Conservation (phyloP, 805 yeast genomes). For the Candida yuanshanica region DNA sequence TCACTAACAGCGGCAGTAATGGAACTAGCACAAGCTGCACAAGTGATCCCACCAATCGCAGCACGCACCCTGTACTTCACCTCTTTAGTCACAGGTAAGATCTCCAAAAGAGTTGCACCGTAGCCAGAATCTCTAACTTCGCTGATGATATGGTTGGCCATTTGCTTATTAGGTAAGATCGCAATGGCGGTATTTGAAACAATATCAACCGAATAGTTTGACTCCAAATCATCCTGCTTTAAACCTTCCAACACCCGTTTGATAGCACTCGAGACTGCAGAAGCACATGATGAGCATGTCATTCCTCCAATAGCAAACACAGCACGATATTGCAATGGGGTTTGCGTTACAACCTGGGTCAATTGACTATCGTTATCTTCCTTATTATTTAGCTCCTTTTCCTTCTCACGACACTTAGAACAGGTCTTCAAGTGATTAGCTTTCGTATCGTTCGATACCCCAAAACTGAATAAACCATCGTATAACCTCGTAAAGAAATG, state of each 20-base stretch:
- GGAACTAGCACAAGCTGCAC: constrained; percentile 64
- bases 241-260: constrained; percentile 17
- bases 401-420: constrained; percentile 31
- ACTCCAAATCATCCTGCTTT: constrained; percentile 9
- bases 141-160: constrained; percentile 44
- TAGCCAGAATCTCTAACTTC: constrained; percentile 41
- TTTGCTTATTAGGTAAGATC: constrained; percentile 45
- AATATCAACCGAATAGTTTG: constrained; percentile 43
- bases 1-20: constrained; percentile 41
- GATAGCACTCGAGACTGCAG: constrained; percentile 41
- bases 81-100: constrained; percentile 50
- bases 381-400: constrained; percentile 14
- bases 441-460: constrained; percentile 11
- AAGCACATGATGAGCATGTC: constrained; percentile 62
- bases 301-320: constrained; percentile 56
- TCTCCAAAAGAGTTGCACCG: constrained; percentile 48
- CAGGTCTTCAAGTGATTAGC: constrained; percentile 37
- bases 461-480: constrained; percentile 2
- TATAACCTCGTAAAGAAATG: neutral
- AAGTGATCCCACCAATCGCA: constrained; percentile 67
- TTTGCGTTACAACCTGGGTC: constrained; percentile 17
- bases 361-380: constrained; percentile 21
- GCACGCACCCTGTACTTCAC: constrained; percentile 49
- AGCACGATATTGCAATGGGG: constrained; percentile 36
- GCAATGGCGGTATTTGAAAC: constrained; percentile 48